Percentiles rank a stretch among this genome's conserved stretches.
Conservation (phyloP, 106 monocot genomes). For the Platanthera guangdongensis region DNA sequence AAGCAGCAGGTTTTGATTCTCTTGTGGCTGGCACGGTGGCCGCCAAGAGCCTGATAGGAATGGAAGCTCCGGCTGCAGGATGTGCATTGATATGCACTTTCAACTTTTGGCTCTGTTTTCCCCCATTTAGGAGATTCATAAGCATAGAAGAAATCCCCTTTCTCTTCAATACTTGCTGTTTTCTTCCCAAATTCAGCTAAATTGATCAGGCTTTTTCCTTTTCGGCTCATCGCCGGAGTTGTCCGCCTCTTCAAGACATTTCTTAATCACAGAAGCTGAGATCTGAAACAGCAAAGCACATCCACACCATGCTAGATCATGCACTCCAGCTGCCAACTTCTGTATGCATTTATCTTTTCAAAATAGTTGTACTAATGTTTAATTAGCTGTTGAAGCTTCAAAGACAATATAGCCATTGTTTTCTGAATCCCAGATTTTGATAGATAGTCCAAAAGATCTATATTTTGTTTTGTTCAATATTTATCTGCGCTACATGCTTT, state of each 20-base stretch:
- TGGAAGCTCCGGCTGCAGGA: slow-evolving; percentile 18
- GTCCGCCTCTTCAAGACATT: neutral
- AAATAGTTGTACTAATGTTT: no score
- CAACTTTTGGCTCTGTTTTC: neutral
- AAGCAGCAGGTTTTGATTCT: neutral
- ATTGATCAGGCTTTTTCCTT: slow-evolving; percentile 3
- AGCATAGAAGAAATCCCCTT: neutral
- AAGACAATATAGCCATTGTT: no score
- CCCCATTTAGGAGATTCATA: neutral
- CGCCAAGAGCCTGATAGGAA: slow-evolving; percentile 20
- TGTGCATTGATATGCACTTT: slow-evolving; percentile 18
- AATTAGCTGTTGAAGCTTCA: no score
- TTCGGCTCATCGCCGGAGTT: neutral
- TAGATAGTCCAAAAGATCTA: no score
- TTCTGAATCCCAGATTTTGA: no score
- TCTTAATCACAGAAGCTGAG: no score
- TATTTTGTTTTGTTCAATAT: no score
- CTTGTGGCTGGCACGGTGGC: slow-evolving; percentile 24
- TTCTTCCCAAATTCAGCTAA: neutral
- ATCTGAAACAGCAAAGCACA: no score
- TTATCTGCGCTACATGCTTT: no score
- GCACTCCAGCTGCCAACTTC: no score
- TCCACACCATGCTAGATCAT: no score
- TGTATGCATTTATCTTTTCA: no score
- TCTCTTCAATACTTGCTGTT: neutral